Base-by-base conservation (phyloP, 2,329 filamentous ascomycete genomes). In the Talaromyces marneffei region DNA sequence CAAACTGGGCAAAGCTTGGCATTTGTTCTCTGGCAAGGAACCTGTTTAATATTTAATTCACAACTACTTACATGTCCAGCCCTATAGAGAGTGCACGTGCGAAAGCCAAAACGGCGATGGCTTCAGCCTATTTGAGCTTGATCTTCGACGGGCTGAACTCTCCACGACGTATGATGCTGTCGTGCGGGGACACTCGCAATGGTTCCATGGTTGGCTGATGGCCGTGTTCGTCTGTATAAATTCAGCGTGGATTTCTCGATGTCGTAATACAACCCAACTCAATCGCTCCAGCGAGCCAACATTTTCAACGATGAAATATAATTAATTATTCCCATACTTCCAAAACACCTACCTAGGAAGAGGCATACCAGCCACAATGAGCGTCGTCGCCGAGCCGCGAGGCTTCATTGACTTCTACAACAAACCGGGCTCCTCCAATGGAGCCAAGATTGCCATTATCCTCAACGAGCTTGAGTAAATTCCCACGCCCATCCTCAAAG, bases 371-470 rank as follows among this genome's bases (percentile, higher is more conserved):
- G n/a, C n/a, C 48, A 33, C 2, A 31, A 56, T 56, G 53, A 56
- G 53, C 31, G 53, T 56, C 35, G 37, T 56, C 37, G 6, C 33
- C 7, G 35, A 39, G 9, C n/a, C 33, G 4, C 33, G 53, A 56
- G 53, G 53, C 33, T 56, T 39, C 25, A 27, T 56, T 23, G 53
- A 56, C 35, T 56, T 56, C 27, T 56, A 40, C 20, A 56, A 10
- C 14, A 56, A 27, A 40, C 31, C 53, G 4, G 53, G 53, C 12
- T 56, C 33, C 25, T 16, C 53, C 25, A 39, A 39, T n/a, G 53
- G 53, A 1, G 53, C 53, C 14, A 39, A 56, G 25, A 25, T 56
- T 1, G 53, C 53, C 5, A 56, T 56, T 18, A 56, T 56, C 14
- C 53, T 56, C 37, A 29, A 42, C 33, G 53, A 56, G 10, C 53